A percentile compares a stretch with the other conserved stretches of the same genome.
These are phyloP conservation scores for Parathielavia hyrcaniae DNA, from an alignment of 495 filamentous ascomycete genomes.

Conservation along the genomic window DNA sequence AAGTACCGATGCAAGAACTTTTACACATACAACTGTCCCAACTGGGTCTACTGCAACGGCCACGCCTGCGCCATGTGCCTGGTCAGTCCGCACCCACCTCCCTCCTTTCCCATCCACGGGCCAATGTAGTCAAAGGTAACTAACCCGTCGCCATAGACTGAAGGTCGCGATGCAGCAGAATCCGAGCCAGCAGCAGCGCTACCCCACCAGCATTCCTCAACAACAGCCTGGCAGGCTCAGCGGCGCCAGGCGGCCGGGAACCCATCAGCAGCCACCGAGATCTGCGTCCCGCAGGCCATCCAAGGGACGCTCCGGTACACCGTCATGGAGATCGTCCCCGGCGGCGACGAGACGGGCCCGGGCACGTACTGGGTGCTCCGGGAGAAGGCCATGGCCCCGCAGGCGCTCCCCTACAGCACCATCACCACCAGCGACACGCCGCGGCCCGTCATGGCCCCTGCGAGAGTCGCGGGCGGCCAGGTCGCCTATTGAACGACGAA, in stretches of 20 bases:
- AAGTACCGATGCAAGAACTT: conserved; percentile 59
- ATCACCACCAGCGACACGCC: conserved; percentile 38
- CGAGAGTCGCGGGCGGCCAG: conserved; percentile 10
- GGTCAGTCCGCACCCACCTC: conserved; percentile 35
- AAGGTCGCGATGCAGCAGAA: conserved; percentile 44
- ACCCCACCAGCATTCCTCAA: neutral
- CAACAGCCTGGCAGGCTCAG: neutral
- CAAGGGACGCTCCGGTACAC: conserved; percentile 43
- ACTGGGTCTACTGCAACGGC: conserved; percentile 58
- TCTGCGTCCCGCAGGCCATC: conserved; percentile 40
- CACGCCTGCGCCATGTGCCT: conserved; percentile 52
- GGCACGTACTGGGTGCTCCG: conserved; percentile 33
- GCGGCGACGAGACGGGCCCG: conserved; percentile 23
- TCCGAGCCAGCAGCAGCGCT: conserved; percentile 4
- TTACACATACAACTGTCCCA: conserved; percentile 50
- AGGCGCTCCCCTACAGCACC: conserved; percentile 23
- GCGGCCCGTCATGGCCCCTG: conserved; percentile 22
- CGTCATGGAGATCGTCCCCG: conserved; percentile 40
- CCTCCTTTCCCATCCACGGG: neutral
- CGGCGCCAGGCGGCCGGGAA: neutral
- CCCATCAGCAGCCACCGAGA: conserved; percentile 22
- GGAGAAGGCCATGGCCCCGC: conserved; percentile 22
- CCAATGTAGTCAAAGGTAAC: neutral
- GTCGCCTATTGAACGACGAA: conserved; percentile 6
- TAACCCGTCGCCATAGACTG: conserved; percentile 30